phyloP scores from a whole-genome alignment of 768 basidiomycete species.

The Suillus cothurnatus region DNA sequence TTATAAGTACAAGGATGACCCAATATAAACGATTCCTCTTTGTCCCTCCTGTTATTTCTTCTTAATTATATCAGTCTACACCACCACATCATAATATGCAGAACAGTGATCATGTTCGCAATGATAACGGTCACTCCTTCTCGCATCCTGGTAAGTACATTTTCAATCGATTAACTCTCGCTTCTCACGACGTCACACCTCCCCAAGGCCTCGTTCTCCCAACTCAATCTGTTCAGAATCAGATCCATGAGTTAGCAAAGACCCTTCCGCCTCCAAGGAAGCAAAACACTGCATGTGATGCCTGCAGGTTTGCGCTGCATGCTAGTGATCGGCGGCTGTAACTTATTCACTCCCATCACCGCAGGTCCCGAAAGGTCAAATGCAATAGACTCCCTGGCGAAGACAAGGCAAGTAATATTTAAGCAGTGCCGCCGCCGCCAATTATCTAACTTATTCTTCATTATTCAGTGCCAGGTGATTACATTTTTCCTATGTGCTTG shows the following conservation, averaged over 20 bases:
- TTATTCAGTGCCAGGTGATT: conserved; percentile 64
- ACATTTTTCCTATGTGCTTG: background rate
- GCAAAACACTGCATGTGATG: conserved; percentile 93
- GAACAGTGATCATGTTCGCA: conserved; percentile 22
- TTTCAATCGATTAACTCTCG: background rate
- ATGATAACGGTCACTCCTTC: conserved; percentile 29
- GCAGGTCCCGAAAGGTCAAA: conserved; percentile 85
- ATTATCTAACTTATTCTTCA: conserved; percentile 7
- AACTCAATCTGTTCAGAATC: conserved; percentile 71
- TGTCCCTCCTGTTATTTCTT: conserved; percentile 20
- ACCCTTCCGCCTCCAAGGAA: conserved; percentile 83
- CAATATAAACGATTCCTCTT: conserved; percentile 13
- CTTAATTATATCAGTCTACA: conserved; percentile 29
- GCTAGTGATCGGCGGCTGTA: conserved; percentile 12
- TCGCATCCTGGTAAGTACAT: conserved; percentile 32
- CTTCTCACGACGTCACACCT: conserved; percentile 10
- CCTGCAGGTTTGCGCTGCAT: conserved; percentile 64
- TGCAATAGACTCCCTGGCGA: conserved; percentile 82
- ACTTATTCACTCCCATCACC: conserved; percentile 12
- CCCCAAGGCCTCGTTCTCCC: conserved; percentile 60
- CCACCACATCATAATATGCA: conserved; percentile 32
- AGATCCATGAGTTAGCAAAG: conserved; percentile 81
- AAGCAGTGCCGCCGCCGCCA: conserved; percentile 9
- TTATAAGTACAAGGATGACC: conserved; percentile 15
- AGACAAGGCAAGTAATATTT: conserved; percentile 62